Conservation (phyloP, 169 alveolate species). For the Eimeria falciformis region DNA sequence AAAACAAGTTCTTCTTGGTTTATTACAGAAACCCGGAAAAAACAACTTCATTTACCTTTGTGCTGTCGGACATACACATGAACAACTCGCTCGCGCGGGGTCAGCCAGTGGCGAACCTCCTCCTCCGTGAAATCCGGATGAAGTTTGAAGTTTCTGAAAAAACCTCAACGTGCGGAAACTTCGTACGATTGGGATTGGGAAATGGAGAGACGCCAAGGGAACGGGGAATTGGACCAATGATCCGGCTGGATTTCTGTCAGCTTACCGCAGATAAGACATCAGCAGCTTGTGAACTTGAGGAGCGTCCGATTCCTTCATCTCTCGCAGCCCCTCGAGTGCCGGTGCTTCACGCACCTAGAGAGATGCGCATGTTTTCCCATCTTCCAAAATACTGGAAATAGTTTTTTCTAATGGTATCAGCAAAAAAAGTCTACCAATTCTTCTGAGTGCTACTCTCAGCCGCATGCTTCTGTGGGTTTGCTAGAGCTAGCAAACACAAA, state of each 20-base stretch:
- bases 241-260: not conserved
- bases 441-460: too few species aligned
- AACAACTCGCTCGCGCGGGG: constrained; percentile 93
- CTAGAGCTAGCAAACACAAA: too few species aligned
- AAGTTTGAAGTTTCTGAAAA: constrained; percentile 85
- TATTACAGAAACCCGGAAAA: not conserved
- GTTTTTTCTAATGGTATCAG: not conserved
- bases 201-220: too few species aligned
- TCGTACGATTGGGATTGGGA: too few species aligned
- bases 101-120: constrained; percentile 93
- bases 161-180: too few species aligned
- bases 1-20: not conserved
- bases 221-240: too few species aligned
- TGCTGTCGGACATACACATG: constrained; percentile 94
- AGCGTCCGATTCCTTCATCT: constrained; percentile 92
- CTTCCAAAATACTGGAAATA: not conserved
- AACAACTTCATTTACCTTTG: constrained; percentile 19
- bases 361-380: not conserved
- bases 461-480: too few species aligned
- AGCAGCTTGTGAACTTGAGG: constrained; percentile 88
- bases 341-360: constrained; percentile 65
- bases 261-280: constrained; percentile 81
- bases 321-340: constrained; percentile 86
- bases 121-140: constrained; percentile 90
- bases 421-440: not conserved